Conservation (phyloP, 106 monocot genomes). For the Dendrobium chrysotoxum region DNA sequence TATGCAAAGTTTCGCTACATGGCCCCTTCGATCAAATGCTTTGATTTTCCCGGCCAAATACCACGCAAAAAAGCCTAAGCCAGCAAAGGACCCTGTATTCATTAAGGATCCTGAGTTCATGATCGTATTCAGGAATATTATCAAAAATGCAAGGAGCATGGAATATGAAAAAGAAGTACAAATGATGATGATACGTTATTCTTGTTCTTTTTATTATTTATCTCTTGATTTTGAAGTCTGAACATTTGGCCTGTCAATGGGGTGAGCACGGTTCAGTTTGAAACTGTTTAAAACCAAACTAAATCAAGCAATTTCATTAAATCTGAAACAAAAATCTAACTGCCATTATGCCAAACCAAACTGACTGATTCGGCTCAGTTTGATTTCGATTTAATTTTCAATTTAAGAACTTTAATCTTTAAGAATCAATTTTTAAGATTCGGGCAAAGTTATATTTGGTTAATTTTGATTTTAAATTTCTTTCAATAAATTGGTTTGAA, state of each 20-base stretch:
- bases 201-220: not conserved
- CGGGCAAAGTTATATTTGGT: too few species aligned
- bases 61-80: slow-evolving; percentile 55
- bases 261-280: too few species aligned
- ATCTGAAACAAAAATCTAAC: too few species aligned
- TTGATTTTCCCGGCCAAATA: slow-evolving; percentile 52
- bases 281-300: too few species aligned
- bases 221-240: not conserved
- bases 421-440: too few species aligned
- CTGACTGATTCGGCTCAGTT: too few species aligned
- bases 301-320: too few species aligned
- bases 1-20: slow-evolving; percentile 52
- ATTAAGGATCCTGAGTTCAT: not conserved
- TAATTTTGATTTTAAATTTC: not conserved
- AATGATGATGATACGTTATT: not conserved
- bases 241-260: too few species aligned
- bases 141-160: not conserved
- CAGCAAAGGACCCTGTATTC: slow-evolving; percentile 59
- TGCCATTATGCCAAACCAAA: too few species aligned
- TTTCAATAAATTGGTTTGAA: not conserved
- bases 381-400: too few species aligned
- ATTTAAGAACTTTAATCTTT: too few species aligned
- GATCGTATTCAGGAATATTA: not conserved
- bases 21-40: slow-evolving; percentile 48
- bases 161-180: not conserved